Evolutionary conservation across 2,329 filamentous ascomycete genomes (phyloP), one percentile per base, ranked within the genome.

Genomic region (Grosmannia serpens): DNA sequence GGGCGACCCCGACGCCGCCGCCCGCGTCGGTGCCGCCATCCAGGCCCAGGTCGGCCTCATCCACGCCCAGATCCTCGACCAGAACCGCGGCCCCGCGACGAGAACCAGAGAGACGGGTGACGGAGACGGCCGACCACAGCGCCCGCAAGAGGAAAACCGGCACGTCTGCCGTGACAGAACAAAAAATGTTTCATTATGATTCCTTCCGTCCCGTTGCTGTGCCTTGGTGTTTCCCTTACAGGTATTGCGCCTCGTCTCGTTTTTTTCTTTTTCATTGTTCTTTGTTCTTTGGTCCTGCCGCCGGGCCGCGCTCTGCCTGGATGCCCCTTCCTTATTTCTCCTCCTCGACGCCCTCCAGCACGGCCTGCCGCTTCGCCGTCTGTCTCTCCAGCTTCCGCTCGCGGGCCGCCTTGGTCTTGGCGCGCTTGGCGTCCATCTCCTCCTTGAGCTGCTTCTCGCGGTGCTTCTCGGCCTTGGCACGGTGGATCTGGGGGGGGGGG

Each of bases 341-440:
- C 71, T 80, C 80, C 70, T 81, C 79, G 63, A 72, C 83, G 72
- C 91, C 90, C 74, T 81, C 89, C 71, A 87, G 74, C 76, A 95
- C 76, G 73, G 89, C 91, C 73, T 84, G 87, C 77, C 91, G 86
- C 92, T 99, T 99, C 77, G 88, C 86, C 74, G 81, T 77, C 75
- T 87, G 84, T 79, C 95, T 89, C 84, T 96, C 90, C 79, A 86
- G 79, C 87, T 94, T 94, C 83, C 94, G 88, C 88, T 97, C 94
- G 81, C 94, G 91, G 71, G 94, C 94, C 74, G 94, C 94, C 91
- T 96, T 97, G 86, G 91, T 97, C 91, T 96, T 96, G 77, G 91
- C 90, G 82, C 94, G 91, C 87, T 96, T 97, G 83, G 89, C 90
- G 76, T 97, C 94, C 94, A 99, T 99, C 84, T 97, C 91, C 76